Conservation (phyloP, 192 early-diverging fungal genomes). For the Ambispora gerdemannii region DNA sequence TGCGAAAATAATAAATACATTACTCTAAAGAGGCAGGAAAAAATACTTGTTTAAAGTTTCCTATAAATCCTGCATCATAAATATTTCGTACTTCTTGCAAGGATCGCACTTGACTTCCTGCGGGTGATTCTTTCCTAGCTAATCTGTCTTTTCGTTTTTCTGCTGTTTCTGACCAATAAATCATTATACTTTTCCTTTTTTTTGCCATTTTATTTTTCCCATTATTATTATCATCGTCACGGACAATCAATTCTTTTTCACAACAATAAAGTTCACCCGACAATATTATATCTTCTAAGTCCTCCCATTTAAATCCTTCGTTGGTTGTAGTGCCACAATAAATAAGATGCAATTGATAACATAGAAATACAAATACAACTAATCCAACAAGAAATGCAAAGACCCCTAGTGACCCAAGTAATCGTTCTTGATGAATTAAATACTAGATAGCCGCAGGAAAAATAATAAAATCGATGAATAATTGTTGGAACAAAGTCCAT, state of each 20-base stretch:
- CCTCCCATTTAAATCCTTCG: slow-evolving; percentile 57
- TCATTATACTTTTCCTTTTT: neutral
- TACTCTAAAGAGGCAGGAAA: slow-evolving; percentile 27
- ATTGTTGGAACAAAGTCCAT: neutral
- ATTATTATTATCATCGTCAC: slow-evolving; percentile 3
- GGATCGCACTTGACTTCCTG: slow-evolving; percentile 10
- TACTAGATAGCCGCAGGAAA: slow-evolving; percentile 31
- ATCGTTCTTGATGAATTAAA: slow-evolving; percentile 46
- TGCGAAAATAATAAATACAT: neutral
- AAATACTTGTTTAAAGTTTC: slow-evolving; percentile 35
- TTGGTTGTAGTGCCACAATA: slow-evolving; percentile 51
- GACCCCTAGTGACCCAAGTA: slow-evolving; percentile 47
- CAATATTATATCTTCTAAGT: slow-evolving; percentile 46
- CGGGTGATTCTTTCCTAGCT: neutral
- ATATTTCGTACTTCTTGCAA: slow-evolving; percentile 39
- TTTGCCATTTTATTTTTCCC: neutral
- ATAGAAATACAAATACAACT: slow-evolving; percentile 45
- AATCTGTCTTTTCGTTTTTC: neutral
- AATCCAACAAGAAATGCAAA: slow-evolving; percentile 43
- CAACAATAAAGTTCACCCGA: slow-evolving; percentile 36
- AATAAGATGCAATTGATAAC: slow-evolving; percentile 49
- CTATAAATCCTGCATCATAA: slow-evolving; percentile 36
- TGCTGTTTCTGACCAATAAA: neutral
- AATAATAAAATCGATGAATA: neutral
- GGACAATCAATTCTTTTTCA: neutral